Base-by-base conservation (phyloP, 371 early-diverging fungal genomes). In the Mucor racemosus region DNA sequence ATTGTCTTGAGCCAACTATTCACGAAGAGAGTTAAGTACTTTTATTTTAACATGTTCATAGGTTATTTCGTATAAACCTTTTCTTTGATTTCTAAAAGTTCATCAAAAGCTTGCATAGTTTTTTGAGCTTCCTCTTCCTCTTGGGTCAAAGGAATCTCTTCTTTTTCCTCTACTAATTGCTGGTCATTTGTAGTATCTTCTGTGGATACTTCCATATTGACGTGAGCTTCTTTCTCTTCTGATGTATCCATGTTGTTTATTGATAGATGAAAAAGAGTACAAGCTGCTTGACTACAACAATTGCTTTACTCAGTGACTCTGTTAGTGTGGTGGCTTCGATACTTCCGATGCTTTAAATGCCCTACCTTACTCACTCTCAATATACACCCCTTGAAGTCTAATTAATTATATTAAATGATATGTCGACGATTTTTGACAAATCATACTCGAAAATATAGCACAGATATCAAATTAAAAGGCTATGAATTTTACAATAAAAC, bases 1-100 rank as follows among this genome's bases (percentile, higher is more conserved):
- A n/a, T 63, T 61, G 42, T 81, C 76, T 39, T 73, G 41, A 36
- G 48, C 60, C 10, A 75, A 59, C 84, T 79, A 62, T 7, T 33
- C 44, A 10, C 7, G 14, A 14, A 42, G 40, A 61, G 41, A 33
- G 15, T 15, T 31, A 8, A 15, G 9, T 48, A 38, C 15, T 11
- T 48, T 9, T 10, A 26, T 1, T 40, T 9, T 6, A 7, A n/a
- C 46, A 35, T 19, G 3, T 6, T 26, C 31, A 14, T 9, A 5
- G 38, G 7, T 33, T 26, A 26, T 8, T 40, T 19, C 19, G n/a
- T 33, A 4, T 0, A 17, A 35, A 76, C 78, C 64, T 78, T 65
- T 58, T 77, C 72, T 61, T 71, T 67, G 4, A 76, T 40, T 7
- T 65, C 65, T 9, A 72, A 72, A 5, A 80, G 41, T 36, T 67